These are phyloP conservation scores for Aotearoamyces nothofagi DNA, from an alignment of 2,329 filamentous ascomycete genomes.

Conservation along the genomic window DNA sequence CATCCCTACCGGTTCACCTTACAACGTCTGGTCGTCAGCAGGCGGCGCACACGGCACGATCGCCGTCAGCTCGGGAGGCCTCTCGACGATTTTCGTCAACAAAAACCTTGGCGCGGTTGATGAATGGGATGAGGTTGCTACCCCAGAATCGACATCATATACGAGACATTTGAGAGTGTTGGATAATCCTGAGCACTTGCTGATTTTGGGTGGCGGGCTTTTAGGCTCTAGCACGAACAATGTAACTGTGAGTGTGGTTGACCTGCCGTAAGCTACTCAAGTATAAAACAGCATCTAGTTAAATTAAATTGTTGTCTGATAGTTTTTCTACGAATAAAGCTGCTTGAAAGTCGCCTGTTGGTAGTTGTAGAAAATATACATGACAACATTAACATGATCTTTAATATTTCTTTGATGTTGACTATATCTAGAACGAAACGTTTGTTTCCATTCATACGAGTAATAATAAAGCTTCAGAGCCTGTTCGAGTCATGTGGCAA, in stretches of 20 bases:
- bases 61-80: slow-evolving; percentile 12
- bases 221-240: slow-evolving; percentile 16
- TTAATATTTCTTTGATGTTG: too few species aligned
- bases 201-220: slow-evolving; percentile 17
- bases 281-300: too few species aligned
- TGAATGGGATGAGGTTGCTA: slow-evolving; percentile 15
- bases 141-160: slow-evolving; percentile 14
- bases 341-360: too few species aligned
- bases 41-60: slow-evolving; percentile 18
- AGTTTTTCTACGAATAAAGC: too few species aligned
- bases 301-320: too few species aligned
- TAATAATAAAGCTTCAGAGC: too few species aligned
- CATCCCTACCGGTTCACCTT: slow-evolving; percentile 15
- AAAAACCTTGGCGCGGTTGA: slow-evolving; percentile 12
- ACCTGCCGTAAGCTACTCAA: too few species aligned
- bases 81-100: slow-evolving; percentile 16
- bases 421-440: too few species aligned
- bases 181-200: slow-evolving; percentile 12
- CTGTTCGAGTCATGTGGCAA: too few species aligned
- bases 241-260: slow-evolving; percentile 17
- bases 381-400: too few species aligned
- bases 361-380: too few species aligned
- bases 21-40: slow-evolving; percentile 15
- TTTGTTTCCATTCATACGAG: too few species aligned
- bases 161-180: slow-evolving; percentile 16